Conservation (phyloP, 208 protist species). For the Crithidia expoeki region DNA sequence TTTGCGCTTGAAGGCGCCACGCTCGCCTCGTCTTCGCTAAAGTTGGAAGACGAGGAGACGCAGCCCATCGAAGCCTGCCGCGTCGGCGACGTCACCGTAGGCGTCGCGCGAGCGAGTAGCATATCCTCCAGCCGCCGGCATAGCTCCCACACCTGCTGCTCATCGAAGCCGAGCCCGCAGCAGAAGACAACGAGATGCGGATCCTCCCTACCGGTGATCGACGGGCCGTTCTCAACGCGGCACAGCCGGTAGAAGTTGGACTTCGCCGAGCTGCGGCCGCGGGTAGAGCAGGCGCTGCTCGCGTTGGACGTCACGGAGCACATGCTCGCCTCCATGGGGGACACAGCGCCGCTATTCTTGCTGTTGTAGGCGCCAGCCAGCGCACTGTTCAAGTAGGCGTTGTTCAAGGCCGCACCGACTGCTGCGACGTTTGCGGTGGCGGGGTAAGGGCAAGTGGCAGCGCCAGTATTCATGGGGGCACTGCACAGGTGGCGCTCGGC, state of each 20-base stretch:
- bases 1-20: neutral
- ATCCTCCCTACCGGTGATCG: conserved; percentile 43
- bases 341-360: neutral
- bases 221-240: conserved; percentile 29
- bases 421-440: neutral
- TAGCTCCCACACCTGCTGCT: conserved; percentile 46
- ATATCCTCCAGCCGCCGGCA: conserved; percentile 57
- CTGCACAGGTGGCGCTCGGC: neutral
- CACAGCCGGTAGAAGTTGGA: conserved; percentile 49
- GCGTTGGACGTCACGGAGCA: conserved; percentile 29
- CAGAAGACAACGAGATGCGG: conserved; percentile 58
- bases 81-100: conserved; percentile 1
- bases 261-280: conserved; percentile 16
- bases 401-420: conserved; percentile 15
- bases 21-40: conserved; percentile 11
- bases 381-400: conserved; percentile 4
- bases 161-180: conserved; percentile 62
- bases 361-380: neutral
- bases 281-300: conserved; percentile 15
- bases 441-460: conserved; percentile 7
- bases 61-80: conserved; percentile 12
- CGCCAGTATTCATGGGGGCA: neutral
- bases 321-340: conserved; percentile 1
- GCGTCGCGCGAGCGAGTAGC: conserved; percentile 26
- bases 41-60: conserved; percentile 5